Evolutionary conservation across 2,329 filamentous ascomycete genomes (phyloP).

Genomic region (Stagonosporopsis cucurbitacearum): DNA sequence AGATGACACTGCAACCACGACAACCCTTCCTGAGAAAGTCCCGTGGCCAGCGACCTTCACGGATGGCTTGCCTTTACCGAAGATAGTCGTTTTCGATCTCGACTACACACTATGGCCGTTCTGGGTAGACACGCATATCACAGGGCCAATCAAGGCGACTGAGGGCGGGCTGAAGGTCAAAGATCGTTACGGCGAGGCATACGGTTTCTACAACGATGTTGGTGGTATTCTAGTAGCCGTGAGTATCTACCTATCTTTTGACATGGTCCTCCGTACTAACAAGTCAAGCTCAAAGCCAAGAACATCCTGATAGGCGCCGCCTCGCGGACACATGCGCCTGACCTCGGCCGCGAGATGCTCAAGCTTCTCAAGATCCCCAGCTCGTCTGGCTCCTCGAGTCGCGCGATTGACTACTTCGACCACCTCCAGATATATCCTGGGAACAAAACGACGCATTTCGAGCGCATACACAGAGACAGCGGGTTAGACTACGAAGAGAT

Average conservation of each 20-base stretch:
- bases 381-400: conserved; percentile 56
- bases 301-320: conserved; percentile 72
- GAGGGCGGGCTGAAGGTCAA: conserved; percentile 56
- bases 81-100: conserved; percentile 89
- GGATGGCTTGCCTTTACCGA: conserved; percentile 75
- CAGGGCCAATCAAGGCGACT: conserved; percentile 68
- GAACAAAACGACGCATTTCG: conserved; percentile 86
- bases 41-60: conserved; percentile 63
- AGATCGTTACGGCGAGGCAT: conserved; percentile 57
- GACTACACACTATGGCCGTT: conserved; percentile 99
- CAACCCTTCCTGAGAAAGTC: conserved; percentile 45
- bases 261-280: background rate
- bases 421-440: conserved; percentile 71
- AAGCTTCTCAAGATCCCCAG: conserved; percentile 69
- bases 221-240: conserved; percentile 50
- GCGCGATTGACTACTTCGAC: conserved; percentile 61
- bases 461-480: conserved; percentile 72
- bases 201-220: conserved; percentile 57
- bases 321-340: conserved; percentile 79
- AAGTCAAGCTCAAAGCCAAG: conserved; percentile 49
- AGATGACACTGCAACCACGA: conserved; percentile 40
- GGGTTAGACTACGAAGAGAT: conserved; percentile 80
- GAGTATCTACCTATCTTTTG: background rate
- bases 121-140: conserved; percentile 94
- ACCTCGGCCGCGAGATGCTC: conserved; percentile 81